Base-by-base conservation (phyloP, 495 filamentous ascomycete species). In the Platismatia glauca region DNA sequence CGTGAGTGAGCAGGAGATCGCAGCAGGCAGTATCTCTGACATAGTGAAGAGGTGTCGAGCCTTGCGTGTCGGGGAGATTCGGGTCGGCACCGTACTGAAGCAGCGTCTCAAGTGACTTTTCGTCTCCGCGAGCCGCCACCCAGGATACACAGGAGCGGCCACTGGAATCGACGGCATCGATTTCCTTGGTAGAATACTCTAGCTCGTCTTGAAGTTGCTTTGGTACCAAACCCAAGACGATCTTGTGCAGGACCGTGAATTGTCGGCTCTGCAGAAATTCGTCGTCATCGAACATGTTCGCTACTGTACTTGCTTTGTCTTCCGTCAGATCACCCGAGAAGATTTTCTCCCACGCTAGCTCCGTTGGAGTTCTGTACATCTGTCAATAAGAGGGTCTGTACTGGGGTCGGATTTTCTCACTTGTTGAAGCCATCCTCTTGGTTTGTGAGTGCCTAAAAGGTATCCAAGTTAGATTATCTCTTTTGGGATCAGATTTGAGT, bases 71-170 rank as follows among this genome's bases (percentile, higher is more conserved):
- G 52, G 58, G 34, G n/a, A 56, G 48, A 41, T 48, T 58, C 24
- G 66, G 58, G 34, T 65, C 55, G 34, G 66, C 68, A n/a, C 68
- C 68, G 57, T 56, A 60, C n/a, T 57, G 43, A 39, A 68, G 57
- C 27, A 70, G 52, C 34, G 55, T 53, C 33, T 34, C 31, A 27
- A 68, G 50, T 27, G 59, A 31, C 27, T 33, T 27, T 0, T 37
- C 18, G 35, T 68, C 60, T 15, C 66, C 63, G 11, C 57, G 53
- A 24, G 35, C 52, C 53, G 68, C 60, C 31, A 63, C 68, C 60
- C 60, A 62, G 22, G 67, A 63, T 4, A 68, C 44, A 31, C 59
- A 34, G 27, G 68, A 68, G 27, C 61, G 46, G 7, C 63, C 66
- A 27, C n/a, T 60, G 34, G 41, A 53, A 39, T 67, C 65, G 15